Conservation (phyloP, 1,284 basidiomycete species). For the Papiliotrema laurentii region DNA sequence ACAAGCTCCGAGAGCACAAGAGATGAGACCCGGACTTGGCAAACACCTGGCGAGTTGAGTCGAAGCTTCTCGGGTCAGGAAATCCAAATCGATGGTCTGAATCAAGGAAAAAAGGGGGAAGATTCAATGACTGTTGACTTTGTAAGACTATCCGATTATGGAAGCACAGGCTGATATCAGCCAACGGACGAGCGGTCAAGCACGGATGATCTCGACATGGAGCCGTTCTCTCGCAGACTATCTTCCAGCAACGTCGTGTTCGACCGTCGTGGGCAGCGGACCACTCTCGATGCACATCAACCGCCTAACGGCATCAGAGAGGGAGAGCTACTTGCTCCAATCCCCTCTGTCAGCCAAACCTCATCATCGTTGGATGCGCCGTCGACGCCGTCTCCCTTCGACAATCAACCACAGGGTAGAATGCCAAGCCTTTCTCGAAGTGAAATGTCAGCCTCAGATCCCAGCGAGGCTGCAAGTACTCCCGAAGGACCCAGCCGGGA, state of each 20-base stretch:
- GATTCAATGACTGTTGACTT: too few relatives aligned
- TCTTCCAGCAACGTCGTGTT: constrained; percentile 20
- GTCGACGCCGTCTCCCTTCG: constrained; percentile 2
- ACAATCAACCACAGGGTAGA: constrained; percentile 15
- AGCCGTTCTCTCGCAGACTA: constrained; percentile 21
- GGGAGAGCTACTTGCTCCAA: too few relatives aligned
- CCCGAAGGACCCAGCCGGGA: constrained; percentile 31
- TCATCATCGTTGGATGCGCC: not conserved
- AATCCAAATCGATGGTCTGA: constrained; percentile 8
- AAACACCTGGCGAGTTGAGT: constrained; percentile 33
- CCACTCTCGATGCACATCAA: too few relatives aligned
- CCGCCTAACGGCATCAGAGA: too few relatives aligned
- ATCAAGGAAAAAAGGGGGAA: too few relatives aligned
- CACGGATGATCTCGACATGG: too few relatives aligned
- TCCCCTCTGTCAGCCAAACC: not conserved
- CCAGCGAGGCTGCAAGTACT: constrained; percentile 33
- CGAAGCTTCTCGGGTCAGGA: constrained; percentile 31
- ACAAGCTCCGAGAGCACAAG: constrained; percentile 15
- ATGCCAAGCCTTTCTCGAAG: constrained; percentile 42
- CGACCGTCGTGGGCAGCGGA: constrained; percentile 20
- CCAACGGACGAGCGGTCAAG: too few relatives aligned
- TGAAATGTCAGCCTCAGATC: constrained; percentile 33
- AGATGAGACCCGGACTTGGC: constrained; percentile 23
- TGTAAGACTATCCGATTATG: too few relatives aligned
- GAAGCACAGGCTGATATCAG: too few relatives aligned